A percentile compares a stretch with the other conserved stretches of the same genome.
phyloP scores from a whole-genome alignment of 2,329 filamentous ascomycete genomes.

The Colletotrichum spaethianum region DNA sequence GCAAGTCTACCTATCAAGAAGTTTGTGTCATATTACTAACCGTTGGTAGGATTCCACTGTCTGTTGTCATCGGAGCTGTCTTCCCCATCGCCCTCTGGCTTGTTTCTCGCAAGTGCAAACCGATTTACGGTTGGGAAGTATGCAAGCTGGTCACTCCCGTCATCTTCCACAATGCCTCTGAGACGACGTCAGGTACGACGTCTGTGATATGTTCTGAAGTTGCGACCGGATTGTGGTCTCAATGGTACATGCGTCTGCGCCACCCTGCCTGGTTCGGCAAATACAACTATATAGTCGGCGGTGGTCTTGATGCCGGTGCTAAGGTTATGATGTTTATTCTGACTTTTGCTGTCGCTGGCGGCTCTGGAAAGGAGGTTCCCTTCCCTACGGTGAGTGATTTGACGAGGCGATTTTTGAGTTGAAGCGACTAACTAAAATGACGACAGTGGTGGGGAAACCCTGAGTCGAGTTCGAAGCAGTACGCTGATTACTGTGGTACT shows the following conservation, averaged over 20 bases:
- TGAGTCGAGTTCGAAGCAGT: slow-evolving; percentile 31
- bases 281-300: slow-evolving; percentile 46
- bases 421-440: slow-evolving; percentile 12
- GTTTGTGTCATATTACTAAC: slow-evolving; percentile 44
- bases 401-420: neutral
- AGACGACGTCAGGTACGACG: slow-evolving; percentile 39
- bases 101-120: slow-evolving; percentile 33
- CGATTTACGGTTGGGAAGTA: slow-evolving; percentile 37
- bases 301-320: slow-evolving; percentile 43
- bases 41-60: slow-evolving; percentile 54
- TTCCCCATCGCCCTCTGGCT: slow-evolving; percentile 31
- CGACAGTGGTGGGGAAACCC: slow-evolving; percentile 34
- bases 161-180: slow-evolving; percentile 39
- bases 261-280: slow-evolving; percentile 47
- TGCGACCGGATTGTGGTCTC: slow-evolving; percentile 51
- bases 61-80: slow-evolving; percentile 53
- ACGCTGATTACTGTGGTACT: slow-evolving; percentile 38
- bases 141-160: slow-evolving; percentile 35
- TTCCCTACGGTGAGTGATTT: slow-evolving; percentile 39
- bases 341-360: slow-evolving; percentile 43
- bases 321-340: slow-evolving; percentile 45
- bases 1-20: neutral
- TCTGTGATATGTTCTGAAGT: slow-evolving; percentile 44
- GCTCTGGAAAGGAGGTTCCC: slow-evolving; percentile 37
- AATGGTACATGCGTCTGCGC: slow-evolving; percentile 47